Base-by-base conservation (phyloP, 2,329 filamentous ascomycete genomes). In the Arthrobotrys sphaeroides region DNA sequence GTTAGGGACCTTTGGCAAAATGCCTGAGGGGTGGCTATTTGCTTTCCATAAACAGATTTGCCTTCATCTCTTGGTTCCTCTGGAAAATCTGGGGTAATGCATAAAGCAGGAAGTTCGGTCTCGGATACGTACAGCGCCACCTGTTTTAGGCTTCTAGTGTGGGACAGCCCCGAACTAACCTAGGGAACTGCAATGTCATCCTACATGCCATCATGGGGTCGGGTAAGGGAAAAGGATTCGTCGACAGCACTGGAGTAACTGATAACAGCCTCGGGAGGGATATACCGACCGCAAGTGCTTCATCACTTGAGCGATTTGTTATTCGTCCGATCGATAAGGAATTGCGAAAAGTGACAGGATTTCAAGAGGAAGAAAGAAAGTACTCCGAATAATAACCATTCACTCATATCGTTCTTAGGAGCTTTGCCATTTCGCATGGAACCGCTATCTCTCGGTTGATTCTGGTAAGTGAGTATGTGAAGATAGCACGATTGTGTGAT, bases 31-130 rank as follows among this genome's bases (percentile, higher is more conserved):
- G 45, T 47, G 28, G 28, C 47, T 40, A 45, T 64, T 64, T 64
- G n/a, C 59, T 64, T 72, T 64, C 60, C 61, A 31, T 45, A 66
- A 60, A 60, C 28, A 59, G 68, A 59, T 70, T 53, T 70, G 45
- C 36, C 66, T 60, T 49, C 65, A 40, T 47, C 36, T 73, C 45
- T 59, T 38, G 60, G 38, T 51, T 47, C 61, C 18, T 62, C 64
- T 62, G 31, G 69, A 74, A 74, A 74, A 74, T 74, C 70, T 68
- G 70, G 70, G 70, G 70, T 74, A 74, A 74, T 74, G 70, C 70
- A 74, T 62, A 67, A 74, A 74, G 70, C 70, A 68, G 70, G 62
- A 62, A 68, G 62, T 43, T 67, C 55, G 61, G 70, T 67, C 38
- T 74, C 62, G 70, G 70, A 74, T 62, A 62, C 53, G 70, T 65